Evolutionary conservation across 192 early-diverging fungal genomes (phyloP).

Genomic region (Linnemannia exigua): DNA sequence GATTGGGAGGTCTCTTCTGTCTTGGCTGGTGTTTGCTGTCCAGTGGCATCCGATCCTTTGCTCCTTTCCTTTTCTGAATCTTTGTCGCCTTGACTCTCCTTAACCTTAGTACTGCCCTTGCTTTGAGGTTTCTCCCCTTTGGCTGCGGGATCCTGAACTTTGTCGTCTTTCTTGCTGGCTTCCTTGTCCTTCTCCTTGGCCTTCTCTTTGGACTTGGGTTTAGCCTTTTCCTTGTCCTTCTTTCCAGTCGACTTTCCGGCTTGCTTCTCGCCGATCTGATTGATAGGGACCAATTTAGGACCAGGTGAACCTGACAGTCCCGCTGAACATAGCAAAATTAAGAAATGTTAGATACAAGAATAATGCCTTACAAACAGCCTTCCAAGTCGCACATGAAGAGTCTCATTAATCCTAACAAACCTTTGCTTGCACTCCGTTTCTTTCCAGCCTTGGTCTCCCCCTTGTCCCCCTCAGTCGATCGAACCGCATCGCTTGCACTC

Average conservation of each 20-base stretch:
- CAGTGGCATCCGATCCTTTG: background rate
- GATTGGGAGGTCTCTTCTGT: background rate
- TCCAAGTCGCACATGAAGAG: background rate
- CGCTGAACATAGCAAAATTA: background rate
- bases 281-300: slow-evolving; percentile 40
- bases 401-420: background rate
- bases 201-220: slow-evolving; percentile 13
- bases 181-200: background rate
- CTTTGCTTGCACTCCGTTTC: slow-evolving; percentile 28
- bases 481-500: background rate
- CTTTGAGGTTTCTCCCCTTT: background rate
- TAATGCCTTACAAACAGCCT: too few relatives aligned
- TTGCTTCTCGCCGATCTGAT: slow-evolving; percentile 30
- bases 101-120: background rate
- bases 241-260: background rate
- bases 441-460: background rate
- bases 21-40: background rate
- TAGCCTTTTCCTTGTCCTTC: slow-evolving; percentile 8
- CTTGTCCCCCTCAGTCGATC: background rate
- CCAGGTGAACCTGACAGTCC: background rate
- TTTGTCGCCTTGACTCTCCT: background rate
- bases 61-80: background rate
- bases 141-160: background rate
- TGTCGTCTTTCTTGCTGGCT: background rate
- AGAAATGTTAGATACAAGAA: background rate